Base-by-base conservation (phyloP, 352 stramenopile species). In the Globisporangium splendens region DNA sequence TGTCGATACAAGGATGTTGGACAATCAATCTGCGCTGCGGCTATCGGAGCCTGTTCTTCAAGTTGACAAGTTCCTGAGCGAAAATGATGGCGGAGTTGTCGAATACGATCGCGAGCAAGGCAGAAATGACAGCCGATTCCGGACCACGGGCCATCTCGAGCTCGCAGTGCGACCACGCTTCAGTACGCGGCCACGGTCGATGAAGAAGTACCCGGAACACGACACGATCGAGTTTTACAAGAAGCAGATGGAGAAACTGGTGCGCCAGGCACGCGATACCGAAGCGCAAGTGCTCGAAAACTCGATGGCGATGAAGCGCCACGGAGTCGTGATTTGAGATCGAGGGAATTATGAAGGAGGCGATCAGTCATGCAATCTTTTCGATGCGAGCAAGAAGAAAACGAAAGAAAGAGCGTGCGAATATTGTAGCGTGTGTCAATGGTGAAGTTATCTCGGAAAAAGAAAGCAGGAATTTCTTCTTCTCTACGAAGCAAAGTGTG, bases 271-370 rank as follows among this genome's bases (percentile, higher is more conserved):
- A n/a, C 73, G 86, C 52, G 66, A 86, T 46, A 91, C 80, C 8
- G 80, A 93, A 58, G 75, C 70, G 35, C 73, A 89, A 47, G 61
- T 89, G 66, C 60, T 84, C 28, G 77, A 90, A 61, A 87, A 80
- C 59, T 72, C 68, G 46, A 54, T 80, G 28, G 55, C 71, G 50
- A 86, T 86, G 66, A 65, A 83, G 48, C 74, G 65, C 18, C 72
- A 79, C 18, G 63, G 68, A 1, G 68, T 84, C 49, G 66, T 75
- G 44, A 68, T 66, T 24, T 78, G 68, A 35, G 28, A 35, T 35
- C 28, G 28, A 8, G 5, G 28, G 28, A 35, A 6, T 35, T 35
- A 46, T 28, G 48, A 35, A n/a, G 21, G 54, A 52, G 47, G 41
- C 24, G 44, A 22, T 8, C 20, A 17, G 22, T 46, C 18, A 44